Percentiles rank a stretch among this genome's conserved stretches.
Evolutionary conservation across 1,284 basidiomycete genomes (phyloP).

Genomic region (Tilletiaria anomala): DNA sequence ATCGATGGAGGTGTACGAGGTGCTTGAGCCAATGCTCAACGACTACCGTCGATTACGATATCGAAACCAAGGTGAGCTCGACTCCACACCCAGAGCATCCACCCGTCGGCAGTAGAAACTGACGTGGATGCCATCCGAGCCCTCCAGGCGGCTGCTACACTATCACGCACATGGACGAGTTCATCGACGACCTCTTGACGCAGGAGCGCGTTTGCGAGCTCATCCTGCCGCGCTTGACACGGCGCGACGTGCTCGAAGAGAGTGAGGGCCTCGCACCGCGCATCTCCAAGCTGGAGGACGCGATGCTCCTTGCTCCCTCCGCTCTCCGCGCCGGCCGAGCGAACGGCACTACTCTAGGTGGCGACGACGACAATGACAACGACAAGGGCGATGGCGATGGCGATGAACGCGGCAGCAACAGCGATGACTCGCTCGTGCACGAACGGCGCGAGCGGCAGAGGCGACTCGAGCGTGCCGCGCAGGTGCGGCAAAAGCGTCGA

Average conservation of each 20-base stretch:
- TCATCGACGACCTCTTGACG: slow-evolving; percentile 65
- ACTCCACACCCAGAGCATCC: too few species aligned
- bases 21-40: slow-evolving; percentile 81
- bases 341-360: too few species aligned
- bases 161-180: slow-evolving; percentile 81
- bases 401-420: slow-evolving; percentile 5
- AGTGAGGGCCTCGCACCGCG: slow-evolving; percentile 59
- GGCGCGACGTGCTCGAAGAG: slow-evolving; percentile 75
- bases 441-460: not conserved
- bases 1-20: slow-evolving; percentile 74
- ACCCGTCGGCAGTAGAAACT: too few species aligned
- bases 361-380: slow-evolving; percentile 4
- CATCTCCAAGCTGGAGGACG: slow-evolving; percentile 59
- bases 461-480: not conserved
- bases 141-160: slow-evolving; percentile 40
- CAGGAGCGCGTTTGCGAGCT: slow-evolving; percentile 92
- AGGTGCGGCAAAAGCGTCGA: not conserved
- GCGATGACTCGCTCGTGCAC: not conserved
- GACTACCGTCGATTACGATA: slow-evolving; percentile 81
- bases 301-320: slow-evolving; percentile 48
- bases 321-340: too few species aligned
- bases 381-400: slow-evolving; percentile 1
- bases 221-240: slow-evolving; percentile 77
- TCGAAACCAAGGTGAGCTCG: too few species aligned
- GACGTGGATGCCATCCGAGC: too few species aligned